Conservation (phyloP, 2,329 filamentous ascomycete species). For the Talaromyces sp. region DNA sequence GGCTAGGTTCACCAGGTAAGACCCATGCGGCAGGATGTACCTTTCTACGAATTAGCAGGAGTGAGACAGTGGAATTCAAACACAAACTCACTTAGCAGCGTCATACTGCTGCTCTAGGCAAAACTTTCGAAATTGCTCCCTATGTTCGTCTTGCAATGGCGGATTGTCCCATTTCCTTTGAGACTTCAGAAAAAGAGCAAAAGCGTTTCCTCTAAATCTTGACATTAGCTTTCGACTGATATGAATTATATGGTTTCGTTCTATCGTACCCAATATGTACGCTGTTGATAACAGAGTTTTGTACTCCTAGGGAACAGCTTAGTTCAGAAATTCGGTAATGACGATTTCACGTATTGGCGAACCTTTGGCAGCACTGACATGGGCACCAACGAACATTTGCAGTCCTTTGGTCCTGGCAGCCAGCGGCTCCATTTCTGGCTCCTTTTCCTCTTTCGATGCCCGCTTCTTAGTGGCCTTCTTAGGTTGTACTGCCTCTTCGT, state of each 20-base stretch:
- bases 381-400: conserved; percentile 83
- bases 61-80: neutral
- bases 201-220: conserved; percentile 67
- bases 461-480: conserved; percentile 32
- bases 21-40: conserved; percentile 85
- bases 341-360: conserved; percentile 19
- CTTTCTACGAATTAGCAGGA: conserved; percentile 18
- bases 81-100: conserved; percentile 45
- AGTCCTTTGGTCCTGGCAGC: conserved; percentile 64
- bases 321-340: neutral
- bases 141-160: conserved; percentile 62
- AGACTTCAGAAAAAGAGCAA: conserved; percentile 92
- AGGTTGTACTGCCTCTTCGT: conserved; percentile 16
- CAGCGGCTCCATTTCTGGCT: conserved; percentile 55
- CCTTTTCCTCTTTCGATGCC: conserved; percentile 53
- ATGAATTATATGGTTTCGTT: neutral
- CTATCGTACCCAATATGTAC: conserved; percentile 59
- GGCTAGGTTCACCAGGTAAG: conserved; percentile 93
- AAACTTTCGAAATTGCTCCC: conserved; percentile 62
- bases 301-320: conserved; percentile 58
- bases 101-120: conserved; percentile 68
- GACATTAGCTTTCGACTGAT: neutral
- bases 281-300: conserved; percentile 77
- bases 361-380: conserved; percentile 88
- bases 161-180: conserved; percentile 93